Conservation (phyloP, 1,284 basidiomycete species). For the Rhizoctonia solani region DNA sequence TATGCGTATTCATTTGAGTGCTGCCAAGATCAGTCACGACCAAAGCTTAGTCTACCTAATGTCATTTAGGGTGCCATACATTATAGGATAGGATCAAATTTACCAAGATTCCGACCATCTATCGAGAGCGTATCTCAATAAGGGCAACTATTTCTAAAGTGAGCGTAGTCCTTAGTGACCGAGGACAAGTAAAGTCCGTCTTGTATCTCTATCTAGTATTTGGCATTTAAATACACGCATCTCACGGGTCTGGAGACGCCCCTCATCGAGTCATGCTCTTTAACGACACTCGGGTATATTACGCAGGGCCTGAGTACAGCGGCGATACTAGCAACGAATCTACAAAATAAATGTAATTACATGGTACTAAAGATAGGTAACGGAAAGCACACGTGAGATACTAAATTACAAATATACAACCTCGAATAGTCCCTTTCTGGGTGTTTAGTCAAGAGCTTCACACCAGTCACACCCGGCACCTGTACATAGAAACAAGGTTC, state of each 20-base stretch:
- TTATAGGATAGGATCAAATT: no score
- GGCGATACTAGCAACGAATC: background rate
- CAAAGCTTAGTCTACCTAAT: no score
- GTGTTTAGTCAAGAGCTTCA: slow-evolving; percentile 14
- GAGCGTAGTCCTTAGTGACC: no score
- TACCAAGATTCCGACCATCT: no score
- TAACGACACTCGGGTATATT: background rate
- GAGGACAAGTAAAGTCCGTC: no score
- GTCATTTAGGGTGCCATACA: no score
- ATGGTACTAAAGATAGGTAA: background rate
- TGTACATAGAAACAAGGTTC: slow-evolving; percentile 22
- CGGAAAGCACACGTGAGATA: background rate
- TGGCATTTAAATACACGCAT: background rate
- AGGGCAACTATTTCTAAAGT: no score
- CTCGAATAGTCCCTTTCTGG: background rate
- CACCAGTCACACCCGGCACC: slow-evolving; percentile 24
- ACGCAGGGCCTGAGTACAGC: background rate
- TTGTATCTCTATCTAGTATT: background rate
- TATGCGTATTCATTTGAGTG: no score
- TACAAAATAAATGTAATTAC: background rate
- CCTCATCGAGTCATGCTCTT: no score
- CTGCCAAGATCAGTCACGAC: no score
- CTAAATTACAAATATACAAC: background rate
- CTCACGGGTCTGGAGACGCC: no score
- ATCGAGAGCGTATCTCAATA: no score